Conservation (phyloP, 345 rosid genomes). For the Brassica carinata region DNA sequence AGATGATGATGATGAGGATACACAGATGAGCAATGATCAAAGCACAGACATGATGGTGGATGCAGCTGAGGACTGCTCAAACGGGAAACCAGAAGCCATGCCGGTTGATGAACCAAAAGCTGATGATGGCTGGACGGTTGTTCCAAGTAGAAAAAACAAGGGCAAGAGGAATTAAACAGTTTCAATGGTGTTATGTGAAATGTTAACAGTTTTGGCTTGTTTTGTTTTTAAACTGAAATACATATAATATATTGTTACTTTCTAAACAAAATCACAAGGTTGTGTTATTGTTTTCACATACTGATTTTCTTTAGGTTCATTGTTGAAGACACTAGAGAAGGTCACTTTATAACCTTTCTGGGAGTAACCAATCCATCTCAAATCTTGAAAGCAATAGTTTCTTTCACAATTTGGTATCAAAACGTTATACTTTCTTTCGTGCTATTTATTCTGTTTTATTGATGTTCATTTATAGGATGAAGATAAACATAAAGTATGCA, state of each 20-base stretch:
- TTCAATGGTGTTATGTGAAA: slow-evolving; percentile 23
- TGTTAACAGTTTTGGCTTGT: slow-evolving; percentile 6
- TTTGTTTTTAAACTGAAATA: no score
- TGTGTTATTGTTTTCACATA: neutral
- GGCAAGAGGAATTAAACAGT: slow-evolving; percentile 53
- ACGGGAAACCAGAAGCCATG: slow-evolving; percentile 24
- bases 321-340: neutral
- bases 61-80: slow-evolving; percentile 38
- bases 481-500: neutral
- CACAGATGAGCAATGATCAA: slow-evolving; percentile 36
- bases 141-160: slow-evolving; percentile 55
- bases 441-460: neutral
- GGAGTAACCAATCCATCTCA: slow-evolving; percentile 30
- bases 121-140: slow-evolving; percentile 82
- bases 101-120: slow-evolving; percentile 34
- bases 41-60: slow-evolving; percentile 64
- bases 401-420: no score
- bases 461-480: neutral
- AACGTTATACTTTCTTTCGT: neutral
- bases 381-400: slow-evolving; percentile 56
- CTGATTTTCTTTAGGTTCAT: neutral
- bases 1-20: slow-evolving; percentile 34
- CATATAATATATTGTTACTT: no score
- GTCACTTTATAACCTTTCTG: neutral
- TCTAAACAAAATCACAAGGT: neutral